phyloP scores from a whole-genome alignment of 192 early-diverging fungal species.

The Backusella australiensis region DNA sequence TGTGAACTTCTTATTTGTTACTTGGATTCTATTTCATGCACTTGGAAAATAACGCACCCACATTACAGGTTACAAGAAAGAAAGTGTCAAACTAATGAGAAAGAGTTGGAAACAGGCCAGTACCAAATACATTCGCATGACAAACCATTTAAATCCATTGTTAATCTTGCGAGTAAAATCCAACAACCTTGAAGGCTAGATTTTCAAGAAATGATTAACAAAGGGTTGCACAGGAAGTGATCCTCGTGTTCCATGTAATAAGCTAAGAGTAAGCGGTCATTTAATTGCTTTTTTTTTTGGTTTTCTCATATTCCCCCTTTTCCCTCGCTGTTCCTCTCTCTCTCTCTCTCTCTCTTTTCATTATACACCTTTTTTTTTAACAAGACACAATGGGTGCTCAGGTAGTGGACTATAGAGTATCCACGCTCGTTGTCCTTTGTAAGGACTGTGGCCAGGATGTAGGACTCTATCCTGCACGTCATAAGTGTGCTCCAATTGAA shows the following conservation, averaged over 20 bases:
- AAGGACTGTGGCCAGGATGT: slow-evolving; percentile 62
- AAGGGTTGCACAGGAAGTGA: neutral
- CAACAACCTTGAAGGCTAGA: neutral
- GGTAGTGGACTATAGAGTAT: slow-evolving; percentile 55
- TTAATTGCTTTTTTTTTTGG: neutral
- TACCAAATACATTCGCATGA: no score
- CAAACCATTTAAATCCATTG: no score
- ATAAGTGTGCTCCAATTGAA: slow-evolving; percentile 39
- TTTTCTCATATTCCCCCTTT: neutral
- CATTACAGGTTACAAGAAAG: neutral
- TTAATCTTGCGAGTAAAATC: no score
- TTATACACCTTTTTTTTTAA: neutral
- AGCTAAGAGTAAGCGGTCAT: neutral
- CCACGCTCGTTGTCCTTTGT: slow-evolving; percentile 54
- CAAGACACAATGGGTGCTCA: slow-evolving; percentile 29
- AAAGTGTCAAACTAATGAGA: neutral
- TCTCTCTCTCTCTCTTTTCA: neutral
- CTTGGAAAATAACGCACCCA: neutral
- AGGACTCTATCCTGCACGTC: slow-evolving; percentile 56
- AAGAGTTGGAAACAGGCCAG: neutral
- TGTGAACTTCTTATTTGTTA: neutral
- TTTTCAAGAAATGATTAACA: neutral
- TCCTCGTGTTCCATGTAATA: slow-evolving; percentile 3
- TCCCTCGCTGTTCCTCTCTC: neutral
- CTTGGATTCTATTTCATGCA: neutral